Evolutionary conservation across 345 rosid species (phyloP).

Genomic region (Bruguiera sexangula): DNA sequence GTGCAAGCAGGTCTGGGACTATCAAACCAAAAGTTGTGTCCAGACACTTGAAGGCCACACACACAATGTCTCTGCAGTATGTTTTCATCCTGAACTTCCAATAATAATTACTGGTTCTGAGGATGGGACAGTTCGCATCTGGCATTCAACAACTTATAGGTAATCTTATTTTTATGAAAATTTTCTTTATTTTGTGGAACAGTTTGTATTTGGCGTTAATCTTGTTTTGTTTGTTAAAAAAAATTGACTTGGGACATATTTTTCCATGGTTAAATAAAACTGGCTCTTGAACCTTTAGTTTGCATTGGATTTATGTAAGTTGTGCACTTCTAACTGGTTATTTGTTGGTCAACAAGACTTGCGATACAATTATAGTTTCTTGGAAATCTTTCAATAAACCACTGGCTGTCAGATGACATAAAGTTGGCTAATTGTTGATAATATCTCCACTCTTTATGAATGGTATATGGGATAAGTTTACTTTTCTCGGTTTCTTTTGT

Average conservation of each 20-base stretch:
- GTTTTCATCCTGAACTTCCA: constrained; percentile 84
- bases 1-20: constrained; percentile 69
- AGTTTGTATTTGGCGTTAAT: too few relatives aligned
- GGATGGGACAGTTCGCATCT: constrained; percentile 76
- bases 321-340: neutral
- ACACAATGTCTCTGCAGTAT: constrained; percentile 81
- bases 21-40: constrained; percentile 76
- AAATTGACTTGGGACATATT: too few relatives aligned
- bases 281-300: too few relatives aligned
- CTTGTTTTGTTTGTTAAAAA: neutral
- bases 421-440: neutral
- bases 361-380: neutral
- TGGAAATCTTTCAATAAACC: neutral
- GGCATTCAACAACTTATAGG: constrained; percentile 87
- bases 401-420: neutral
- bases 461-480: too few relatives aligned
- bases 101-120: constrained; percentile 80
- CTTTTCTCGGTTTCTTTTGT: too few relatives aligned
- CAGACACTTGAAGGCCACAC: constrained; percentile 81
- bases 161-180: constrained; percentile 12
- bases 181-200: neutral
- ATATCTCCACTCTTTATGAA: neutral
- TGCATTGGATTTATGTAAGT: too few relatives aligned
- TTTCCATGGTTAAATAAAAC: too few relatives aligned
- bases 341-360: neutral